A percentile compares a stretch with the other conserved stretches of the same genome.
These are phyloP conservation scores for Hippophae rhamnoides DNA, from an alignment of 306 rosid genomes.

Conservation along the genomic window DNA sequence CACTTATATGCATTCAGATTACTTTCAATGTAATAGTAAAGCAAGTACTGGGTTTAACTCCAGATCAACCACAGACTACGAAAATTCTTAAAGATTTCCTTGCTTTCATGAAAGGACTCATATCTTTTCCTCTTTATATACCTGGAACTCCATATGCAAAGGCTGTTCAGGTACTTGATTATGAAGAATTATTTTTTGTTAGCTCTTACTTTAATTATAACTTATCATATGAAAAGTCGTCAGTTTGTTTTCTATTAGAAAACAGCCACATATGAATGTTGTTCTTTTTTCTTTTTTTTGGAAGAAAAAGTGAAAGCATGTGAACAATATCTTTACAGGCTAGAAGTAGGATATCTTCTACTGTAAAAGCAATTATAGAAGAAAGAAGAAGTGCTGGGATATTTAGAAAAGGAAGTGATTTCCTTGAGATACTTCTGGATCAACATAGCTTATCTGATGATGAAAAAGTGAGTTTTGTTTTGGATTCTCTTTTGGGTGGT, in stretches of 20 bases:
- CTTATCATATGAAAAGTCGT: too few species aligned
- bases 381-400: slow-evolving; percentile 24
- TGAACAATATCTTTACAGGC: slow-evolving; percentile 27
- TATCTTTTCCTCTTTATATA: slow-evolving; percentile 26
- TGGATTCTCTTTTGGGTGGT: slow-evolving; percentile 35
- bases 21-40: slow-evolving; percentile 31
- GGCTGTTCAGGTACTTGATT: slow-evolving; percentile 23
- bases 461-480: slow-evolving; percentile 28
- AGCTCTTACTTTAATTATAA: too few species aligned
- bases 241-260: background rate
- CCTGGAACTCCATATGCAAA: slow-evolving; percentile 32
- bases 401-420: slow-evolving; percentile 15
- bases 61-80: slow-evolving; percentile 19
- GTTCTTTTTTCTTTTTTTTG: background rate
- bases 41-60: slow-evolving; percentile 28
- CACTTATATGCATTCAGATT: slow-evolving; percentile 18
- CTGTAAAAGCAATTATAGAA: slow-evolving; percentile 28
- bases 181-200: background rate
- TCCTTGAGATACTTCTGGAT: slow-evolving; percentile 26
- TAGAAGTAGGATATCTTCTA: slow-evolving; percentile 26
- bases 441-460: slow-evolving; percentile 29
- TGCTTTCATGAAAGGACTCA: slow-evolving; percentile 31
- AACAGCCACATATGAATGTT: background rate
- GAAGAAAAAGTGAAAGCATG: slow-evolving; percentile 10
- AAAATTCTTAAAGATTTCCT: slow-evolving; percentile 27